These are phyloP conservation scores for Heterobasidion occidentale DNA, from an alignment of 1,284 basidiomycete species.

Conservation along the genomic window DNA sequence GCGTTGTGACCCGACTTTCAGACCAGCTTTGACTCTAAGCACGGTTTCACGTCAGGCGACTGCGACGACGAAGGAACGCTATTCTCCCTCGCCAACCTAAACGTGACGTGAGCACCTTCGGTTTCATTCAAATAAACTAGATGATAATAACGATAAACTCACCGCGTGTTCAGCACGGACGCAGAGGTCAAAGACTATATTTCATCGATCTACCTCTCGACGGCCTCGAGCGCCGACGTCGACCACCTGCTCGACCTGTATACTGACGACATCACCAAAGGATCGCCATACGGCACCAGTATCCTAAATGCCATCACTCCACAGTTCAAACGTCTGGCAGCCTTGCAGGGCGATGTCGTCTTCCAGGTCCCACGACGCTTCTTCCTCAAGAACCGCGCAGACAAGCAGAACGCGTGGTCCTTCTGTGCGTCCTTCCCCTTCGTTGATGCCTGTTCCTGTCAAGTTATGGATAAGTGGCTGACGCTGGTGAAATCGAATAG, in stretches of 20 bases:
- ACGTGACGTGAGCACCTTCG: conserved; percentile 2
- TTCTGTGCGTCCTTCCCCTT: conserved; percentile 28
- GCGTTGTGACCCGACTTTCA: background rate
- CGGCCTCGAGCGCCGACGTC: conserved; percentile 19
- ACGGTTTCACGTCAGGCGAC: background rate
- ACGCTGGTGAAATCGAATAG: conserved; percentile 16
- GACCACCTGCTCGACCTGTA: conserved; percentile 29
- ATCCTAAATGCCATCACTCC: conserved; percentile 34
- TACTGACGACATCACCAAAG: conserved; percentile 32
- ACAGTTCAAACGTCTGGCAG: conserved; percentile 45
- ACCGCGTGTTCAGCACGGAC: conserved; percentile 23
- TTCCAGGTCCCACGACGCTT: conserved; percentile 51
- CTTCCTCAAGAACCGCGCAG: conserved; percentile 33
- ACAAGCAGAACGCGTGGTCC: conserved; percentile 38
- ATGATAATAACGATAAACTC: background rate
- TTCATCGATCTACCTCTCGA: conserved; percentile 23
- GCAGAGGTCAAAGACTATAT: conserved; percentile 28
- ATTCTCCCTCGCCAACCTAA: background rate
- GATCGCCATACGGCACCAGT: conserved; percentile 48
- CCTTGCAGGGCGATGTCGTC: conserved; percentile 41
- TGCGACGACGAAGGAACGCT: background rate
- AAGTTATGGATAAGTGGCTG: background rate
- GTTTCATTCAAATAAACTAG: background rate
- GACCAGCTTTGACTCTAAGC: background rate
- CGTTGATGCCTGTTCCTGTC: background rate